phyloP scores from a whole-genome alignment of 441 rosid species.

The Monsonia emarginata region DNA sequence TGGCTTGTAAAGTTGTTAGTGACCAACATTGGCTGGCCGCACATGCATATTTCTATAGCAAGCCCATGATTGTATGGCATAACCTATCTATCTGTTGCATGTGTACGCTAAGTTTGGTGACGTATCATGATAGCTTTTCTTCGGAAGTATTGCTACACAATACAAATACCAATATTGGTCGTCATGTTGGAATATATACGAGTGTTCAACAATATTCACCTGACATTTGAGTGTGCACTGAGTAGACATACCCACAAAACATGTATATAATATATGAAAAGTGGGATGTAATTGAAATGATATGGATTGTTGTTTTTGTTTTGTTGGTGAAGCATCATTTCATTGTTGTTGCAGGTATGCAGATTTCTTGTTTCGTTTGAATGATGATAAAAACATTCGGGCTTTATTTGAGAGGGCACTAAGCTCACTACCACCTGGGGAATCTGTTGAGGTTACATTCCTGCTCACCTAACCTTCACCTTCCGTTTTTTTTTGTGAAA shows the following conservation, averaged over 20 bases:
- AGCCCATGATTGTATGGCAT: background rate
- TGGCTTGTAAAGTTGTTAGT: background rate
- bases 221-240: background rate
- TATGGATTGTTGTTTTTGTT: background rate
- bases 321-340: background rate
- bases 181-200: background rate
- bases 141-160: background rate
- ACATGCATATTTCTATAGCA: background rate
- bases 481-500: background rate
- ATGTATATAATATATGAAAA: background rate
- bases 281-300: background rate
- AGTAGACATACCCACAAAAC: background rate
- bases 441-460: conserved; percentile 60
- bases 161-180: background rate
- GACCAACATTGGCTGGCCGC: background rate
- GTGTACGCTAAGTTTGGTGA: too few relatives aligned
- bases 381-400: conserved; percentile 84
- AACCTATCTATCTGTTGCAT: background rate
- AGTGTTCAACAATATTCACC: background rate
- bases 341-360: conserved; percentile 55
- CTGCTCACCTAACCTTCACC: background rate
- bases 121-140: background rate
- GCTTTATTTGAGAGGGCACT: conserved; percentile 93
- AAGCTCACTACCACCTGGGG: conserved; percentile 75
- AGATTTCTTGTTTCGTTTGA: conserved; percentile 85